A percentile compares a stretch with the other conserved stretches of the same genome.
Conservation (phyloP, 164 flowering plant species). For the Chimonanthus praecox region DNA sequence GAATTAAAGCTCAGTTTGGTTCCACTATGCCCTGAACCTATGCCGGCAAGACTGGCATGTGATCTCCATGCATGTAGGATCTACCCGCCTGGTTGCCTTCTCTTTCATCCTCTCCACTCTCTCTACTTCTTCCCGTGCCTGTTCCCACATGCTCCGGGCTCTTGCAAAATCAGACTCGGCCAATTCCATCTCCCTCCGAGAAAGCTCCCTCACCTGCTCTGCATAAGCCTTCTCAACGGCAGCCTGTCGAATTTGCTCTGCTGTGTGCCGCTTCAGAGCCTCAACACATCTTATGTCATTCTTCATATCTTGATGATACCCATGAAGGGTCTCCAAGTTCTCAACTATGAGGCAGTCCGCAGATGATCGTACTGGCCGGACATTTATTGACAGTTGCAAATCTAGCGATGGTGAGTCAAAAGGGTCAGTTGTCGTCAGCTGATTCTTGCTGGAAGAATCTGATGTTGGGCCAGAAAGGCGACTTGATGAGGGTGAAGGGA, state of each 20-base stretch:
- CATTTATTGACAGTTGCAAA: neutral
- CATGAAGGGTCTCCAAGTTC: neutral
- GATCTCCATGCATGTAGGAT: conserved; percentile 76
- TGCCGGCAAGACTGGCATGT: conserved; percentile 89
- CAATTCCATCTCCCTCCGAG: conserved; percentile 81
- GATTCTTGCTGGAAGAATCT: neutral
- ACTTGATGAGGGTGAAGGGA: neutral
- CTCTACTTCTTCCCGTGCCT: conserved; percentile 70
- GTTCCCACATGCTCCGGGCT: conserved; percentile 79
- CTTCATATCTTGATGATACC: neutral
- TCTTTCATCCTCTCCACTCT: conserved; percentile 70
- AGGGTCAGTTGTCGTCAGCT: neutral
- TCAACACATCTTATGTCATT: conserved; percentile 26
- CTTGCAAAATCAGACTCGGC: conserved; percentile 85
- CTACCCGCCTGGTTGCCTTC: conserved; percentile 39
- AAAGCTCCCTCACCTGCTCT: conserved; percentile 79
- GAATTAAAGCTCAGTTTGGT: neutral
- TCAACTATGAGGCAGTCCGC: conserved; percentile 9
- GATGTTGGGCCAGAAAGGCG: neutral
- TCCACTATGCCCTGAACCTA: conserved; percentile 46
- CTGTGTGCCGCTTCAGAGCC: conserved; percentile 73
- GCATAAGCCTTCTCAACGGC: conserved; percentile 89
- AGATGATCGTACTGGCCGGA: conserved; percentile 26
- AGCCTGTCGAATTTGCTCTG: conserved; percentile 83
- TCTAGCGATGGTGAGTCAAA: neutral